These are phyloP conservation scores for Pleodorina starrii DNA, from an alignment of 139 green algal genomes.

Conservation along the genomic window DNA sequence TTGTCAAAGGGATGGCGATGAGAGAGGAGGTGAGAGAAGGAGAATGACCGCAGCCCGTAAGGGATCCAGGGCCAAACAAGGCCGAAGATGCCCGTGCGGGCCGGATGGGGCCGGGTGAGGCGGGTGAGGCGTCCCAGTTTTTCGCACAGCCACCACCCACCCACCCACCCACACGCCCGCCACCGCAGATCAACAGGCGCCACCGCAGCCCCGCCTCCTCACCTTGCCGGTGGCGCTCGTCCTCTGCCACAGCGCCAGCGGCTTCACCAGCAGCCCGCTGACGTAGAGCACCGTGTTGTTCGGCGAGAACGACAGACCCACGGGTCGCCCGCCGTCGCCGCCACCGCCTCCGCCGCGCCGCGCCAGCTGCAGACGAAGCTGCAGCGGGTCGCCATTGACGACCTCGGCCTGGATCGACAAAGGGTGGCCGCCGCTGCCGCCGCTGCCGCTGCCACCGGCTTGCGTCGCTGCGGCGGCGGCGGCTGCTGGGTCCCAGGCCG, in stretches of 20 bases:
- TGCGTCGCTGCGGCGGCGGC: neutral
- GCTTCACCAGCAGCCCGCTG: constrained; percentile 15
- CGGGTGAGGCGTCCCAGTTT: no score
- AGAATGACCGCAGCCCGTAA: no score
- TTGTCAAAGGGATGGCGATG: no score
- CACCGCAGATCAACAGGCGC: neutral
- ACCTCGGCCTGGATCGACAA: neutral
- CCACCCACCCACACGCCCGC: no score
- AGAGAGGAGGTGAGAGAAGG: no score
- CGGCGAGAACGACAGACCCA: neutral
- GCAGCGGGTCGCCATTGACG: neutral
- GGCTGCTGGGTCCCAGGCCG: neutral
- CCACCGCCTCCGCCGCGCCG: neutral
- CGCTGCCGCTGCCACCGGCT: no score
- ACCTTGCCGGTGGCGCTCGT: neutral
- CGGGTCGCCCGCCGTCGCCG: neutral
- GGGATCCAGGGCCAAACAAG: no score
- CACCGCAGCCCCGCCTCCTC: neutral
- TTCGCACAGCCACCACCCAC: no score
- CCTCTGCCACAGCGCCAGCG: neutral
- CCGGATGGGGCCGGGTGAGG: no score
- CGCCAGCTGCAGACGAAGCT: neutral
- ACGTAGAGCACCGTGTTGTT: neutral
- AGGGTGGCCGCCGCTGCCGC: neutral
- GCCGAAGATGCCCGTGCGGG: no score